phyloP scores from a whole-genome alignment of 2,329 filamentous ascomycete genomes.

The Elsinoe perseae region DNA sequence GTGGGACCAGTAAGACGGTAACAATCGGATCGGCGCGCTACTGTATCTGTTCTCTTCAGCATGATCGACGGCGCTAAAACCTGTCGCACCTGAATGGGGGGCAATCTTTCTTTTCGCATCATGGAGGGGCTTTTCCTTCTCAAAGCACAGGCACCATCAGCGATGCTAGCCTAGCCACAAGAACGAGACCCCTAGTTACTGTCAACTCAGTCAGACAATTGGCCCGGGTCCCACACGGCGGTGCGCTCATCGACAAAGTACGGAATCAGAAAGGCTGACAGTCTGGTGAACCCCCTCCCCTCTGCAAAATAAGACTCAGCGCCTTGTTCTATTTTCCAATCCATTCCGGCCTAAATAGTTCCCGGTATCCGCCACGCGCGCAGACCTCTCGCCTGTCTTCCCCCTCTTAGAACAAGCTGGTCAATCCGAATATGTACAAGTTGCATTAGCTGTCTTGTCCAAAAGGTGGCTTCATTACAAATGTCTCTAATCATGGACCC shows the following conservation, averaged over 20 bases:
- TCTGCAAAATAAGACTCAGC: no score
- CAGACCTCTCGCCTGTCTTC: not conserved
- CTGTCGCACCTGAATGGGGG: conserved; percentile 14
- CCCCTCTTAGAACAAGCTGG: conserved; percentile 14
- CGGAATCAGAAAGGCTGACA: no score
- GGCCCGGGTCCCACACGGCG: no score
- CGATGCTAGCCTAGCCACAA: conserved; percentile 10
- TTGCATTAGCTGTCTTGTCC: conserved; percentile 16
- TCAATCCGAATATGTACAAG: conserved; percentile 14
- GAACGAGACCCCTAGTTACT: no score
- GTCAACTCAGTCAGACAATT: no score
- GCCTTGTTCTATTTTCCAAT: conserved; percentile 13
- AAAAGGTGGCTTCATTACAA: conserved; percentile 17
- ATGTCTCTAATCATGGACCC: conserved; percentile 17
- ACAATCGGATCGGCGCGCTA: conserved; percentile 14
- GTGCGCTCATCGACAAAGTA: no score
- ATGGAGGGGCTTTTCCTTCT: conserved; percentile 2
- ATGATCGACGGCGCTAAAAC: conserved; percentile 14
- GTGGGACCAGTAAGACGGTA: conserved; percentile 13
- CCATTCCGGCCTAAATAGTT: conserved; percentile 15
- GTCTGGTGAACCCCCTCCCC: not conserved
- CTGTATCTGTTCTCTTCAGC: conserved; percentile 5
- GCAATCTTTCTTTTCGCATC: not conserved
- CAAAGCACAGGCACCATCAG: conserved; percentile 11
- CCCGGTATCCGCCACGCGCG: conserved; percentile 11